Percentiles rank a stretch among this genome's conserved stretches.
Evolutionary conservation across 805 yeast species (phyloP).

Genomic region (Kodamaea jinghongensis): DNA sequence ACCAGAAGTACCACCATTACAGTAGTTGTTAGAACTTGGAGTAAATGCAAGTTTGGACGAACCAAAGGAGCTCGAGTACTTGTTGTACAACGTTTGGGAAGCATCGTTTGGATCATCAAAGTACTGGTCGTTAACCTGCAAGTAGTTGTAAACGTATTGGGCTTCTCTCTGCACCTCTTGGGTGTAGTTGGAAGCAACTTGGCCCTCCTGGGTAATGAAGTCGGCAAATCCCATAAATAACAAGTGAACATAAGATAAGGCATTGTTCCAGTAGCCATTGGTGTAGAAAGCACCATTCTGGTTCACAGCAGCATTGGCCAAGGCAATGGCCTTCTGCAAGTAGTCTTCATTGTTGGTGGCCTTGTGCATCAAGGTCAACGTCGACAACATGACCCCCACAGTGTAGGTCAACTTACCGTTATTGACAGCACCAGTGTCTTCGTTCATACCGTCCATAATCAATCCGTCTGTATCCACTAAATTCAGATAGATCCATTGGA

Average conservation of each 20-base stretch:
- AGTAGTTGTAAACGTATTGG: slow-evolving; percentile 13
- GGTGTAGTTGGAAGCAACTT: slow-evolving; percentile 7
- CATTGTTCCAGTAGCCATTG: slow-evolving; percentile 19
- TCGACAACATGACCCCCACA: slow-evolving; percentile 14
- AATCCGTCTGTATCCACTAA: slow-evolving; percentile 14
- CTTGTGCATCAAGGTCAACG: slow-evolving; percentile 11
- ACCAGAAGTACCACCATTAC: slow-evolving; percentile 10
- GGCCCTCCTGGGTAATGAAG: slow-evolving; percentile 13
- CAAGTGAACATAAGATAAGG: slow-evolving; percentile 15
- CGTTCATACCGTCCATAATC: slow-evolving; percentile 12
- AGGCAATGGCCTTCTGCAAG: slow-evolving; percentile 10
- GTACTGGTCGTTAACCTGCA: slow-evolving; percentile 15
- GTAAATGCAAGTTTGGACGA: slow-evolving; percentile 1
- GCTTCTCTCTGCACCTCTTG: slow-evolving; percentile 11
- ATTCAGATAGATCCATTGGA: slow-evolving; percentile 11
- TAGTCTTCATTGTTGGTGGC: slow-evolving; percentile 7
- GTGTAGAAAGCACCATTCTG: slow-evolving; percentile 12
- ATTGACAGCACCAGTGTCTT: slow-evolving; percentile 8
- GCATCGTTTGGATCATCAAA: slow-evolving; percentile 7
- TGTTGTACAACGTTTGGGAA: slow-evolving; percentile 8
- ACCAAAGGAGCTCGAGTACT: slow-evolving; percentile 8
- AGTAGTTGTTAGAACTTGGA: slow-evolving; percentile 11
- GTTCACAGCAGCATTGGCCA: slow-evolving; percentile 12
- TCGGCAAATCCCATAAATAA: slow-evolving; percentile 18
- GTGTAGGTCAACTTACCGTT: slow-evolving; percentile 15